Evolutionary conservation across 2,329 filamentous ascomycete genomes (phyloP), one percentile per base, ranked within the genome.

Genomic region (Curvularia sp.): DNA sequence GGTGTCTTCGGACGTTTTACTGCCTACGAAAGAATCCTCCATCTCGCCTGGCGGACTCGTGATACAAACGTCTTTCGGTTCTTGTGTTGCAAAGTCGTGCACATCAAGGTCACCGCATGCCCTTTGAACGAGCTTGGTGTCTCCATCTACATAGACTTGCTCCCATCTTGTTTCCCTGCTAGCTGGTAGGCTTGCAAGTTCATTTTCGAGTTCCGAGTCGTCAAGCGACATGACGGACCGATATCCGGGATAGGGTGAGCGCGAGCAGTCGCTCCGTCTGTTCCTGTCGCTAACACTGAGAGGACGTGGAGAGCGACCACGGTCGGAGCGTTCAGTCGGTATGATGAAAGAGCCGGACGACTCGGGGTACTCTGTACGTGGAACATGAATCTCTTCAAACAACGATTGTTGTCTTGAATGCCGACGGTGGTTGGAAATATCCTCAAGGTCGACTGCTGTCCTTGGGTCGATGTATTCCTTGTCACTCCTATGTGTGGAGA

Each of bases 401-500:
- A 73, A 76, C 2, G 69, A 75, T 15, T 67, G 66, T 13, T 71
- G 66, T 34, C 63, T 66, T 7, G 65, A 70, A 42, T 68, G 64
- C 1, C 65, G 64, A 19, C 65, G 63, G 51, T 70, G 69, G 41
- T 75, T 69, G 13, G 73, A 69, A 23, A 82, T 79, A 51, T 82
- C 80, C 19, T 80, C 76, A 5, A 78, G 74, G 34, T 77, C 78
- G 19, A 82, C 77, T 27, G 80, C 71, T 28, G 78, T 77, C 8
- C 73, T 69, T 3, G 80, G 80, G 53, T 82, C 79, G 55, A 82
- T 82, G 59, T 82, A 82, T 55, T 81, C 77, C 63, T 80, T 81
- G 50, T 79, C 78, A 10, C 77, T 77, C 15, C 79, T 74, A 65
- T 80, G 78, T 13, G 74, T 76, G 1, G 79, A 77, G 2, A 77